Conservation (phyloP, 139 green algal species). For the Tetradesmus obliquus region DNA sequence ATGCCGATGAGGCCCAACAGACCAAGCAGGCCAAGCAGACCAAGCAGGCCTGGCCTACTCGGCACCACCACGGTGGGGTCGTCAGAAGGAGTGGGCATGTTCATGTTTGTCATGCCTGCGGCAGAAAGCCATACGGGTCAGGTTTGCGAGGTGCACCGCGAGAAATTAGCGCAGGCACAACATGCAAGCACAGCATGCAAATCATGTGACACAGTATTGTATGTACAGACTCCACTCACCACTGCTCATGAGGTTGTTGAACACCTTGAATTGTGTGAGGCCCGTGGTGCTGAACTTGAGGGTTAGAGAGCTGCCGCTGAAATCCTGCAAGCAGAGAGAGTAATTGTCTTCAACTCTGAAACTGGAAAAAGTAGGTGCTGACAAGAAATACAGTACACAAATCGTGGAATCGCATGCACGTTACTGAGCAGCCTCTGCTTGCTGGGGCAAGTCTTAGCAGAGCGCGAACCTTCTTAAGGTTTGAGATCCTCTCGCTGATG, state of each 20-base stretch:
- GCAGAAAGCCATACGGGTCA: not conserved
- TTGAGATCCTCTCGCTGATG: not conserved
- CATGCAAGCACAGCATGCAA: no score
- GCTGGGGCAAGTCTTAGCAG: no score
- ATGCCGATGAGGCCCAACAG: constrained; percentile 37
- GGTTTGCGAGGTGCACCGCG: no score
- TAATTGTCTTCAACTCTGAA: not conserved
- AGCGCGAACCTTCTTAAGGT: not conserved
- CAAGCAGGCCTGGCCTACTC: constrained; percentile 30
- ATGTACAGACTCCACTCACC: not conserved
- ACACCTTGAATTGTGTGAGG: not conserved
- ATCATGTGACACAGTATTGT: no score
- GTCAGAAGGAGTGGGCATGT: not conserved
- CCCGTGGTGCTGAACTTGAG: not conserved
- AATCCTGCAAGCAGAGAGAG: not conserved
- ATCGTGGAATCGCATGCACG: no score
- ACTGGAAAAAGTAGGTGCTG: not conserved
- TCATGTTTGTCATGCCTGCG: not conserved
- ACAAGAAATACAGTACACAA: not conserved
- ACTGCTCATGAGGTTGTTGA: not conserved
- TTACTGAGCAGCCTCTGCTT: no score
- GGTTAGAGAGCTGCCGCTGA: not conserved
- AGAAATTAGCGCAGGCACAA: no score
- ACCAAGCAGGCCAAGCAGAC: constrained; percentile 43
- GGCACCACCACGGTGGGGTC: not conserved